Base-by-base conservation (phyloP, 2,329 filamentous ascomycete species). In the Chaetomium olivaceum region DNA sequence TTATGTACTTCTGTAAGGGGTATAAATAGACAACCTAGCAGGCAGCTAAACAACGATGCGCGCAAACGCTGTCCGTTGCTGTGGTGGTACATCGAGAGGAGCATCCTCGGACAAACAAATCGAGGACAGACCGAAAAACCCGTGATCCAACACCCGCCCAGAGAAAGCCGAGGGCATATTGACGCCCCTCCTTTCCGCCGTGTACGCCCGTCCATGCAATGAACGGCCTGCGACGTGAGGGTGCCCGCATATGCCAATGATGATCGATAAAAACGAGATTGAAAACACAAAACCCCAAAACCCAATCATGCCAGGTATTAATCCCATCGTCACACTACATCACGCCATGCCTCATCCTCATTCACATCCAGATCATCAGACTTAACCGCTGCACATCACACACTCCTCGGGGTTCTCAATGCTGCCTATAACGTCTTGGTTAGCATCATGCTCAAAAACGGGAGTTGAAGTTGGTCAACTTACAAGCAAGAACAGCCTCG, bases 381-480 rank as follows among this genome's bases (percentile, higher is more conserved):
- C 23, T 74, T 86, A 98, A 82, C 93, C 94, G 80, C 92, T 96
- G 88, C 95, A 99, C 95, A 99, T 98, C 70, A 97, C 77, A 77
- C 95, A 99, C 57, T 90, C 85, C 77, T 99, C 95, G 72, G 90
- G 92, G 83, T 98, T 97, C 77, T 98, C 93, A 78, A 99, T 98
- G 81, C 93, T 97, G 84, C 88, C 88, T 91, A 66, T 73, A 52
- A 56, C 3, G 39, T 29, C 43, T 54, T 55, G 31, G 59, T 64
- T 58, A 67, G 60, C 14, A 51, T 46, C 2, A 2, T 29, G 16
- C 7, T 27, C 6, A 9, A 6, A n/a, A 14, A 23, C 21, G n/a
- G n/a, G 51, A 9, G 12, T 25, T 12, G 14, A 1, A n/a, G 11
- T 1, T 27, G 36, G 8, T 23, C 19, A 62, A 84, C 88, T 88